Evolutionary conservation across 192 early-diverging fungal species (phyloP).

Genomic region (Entomortierella lignicola): DNA sequence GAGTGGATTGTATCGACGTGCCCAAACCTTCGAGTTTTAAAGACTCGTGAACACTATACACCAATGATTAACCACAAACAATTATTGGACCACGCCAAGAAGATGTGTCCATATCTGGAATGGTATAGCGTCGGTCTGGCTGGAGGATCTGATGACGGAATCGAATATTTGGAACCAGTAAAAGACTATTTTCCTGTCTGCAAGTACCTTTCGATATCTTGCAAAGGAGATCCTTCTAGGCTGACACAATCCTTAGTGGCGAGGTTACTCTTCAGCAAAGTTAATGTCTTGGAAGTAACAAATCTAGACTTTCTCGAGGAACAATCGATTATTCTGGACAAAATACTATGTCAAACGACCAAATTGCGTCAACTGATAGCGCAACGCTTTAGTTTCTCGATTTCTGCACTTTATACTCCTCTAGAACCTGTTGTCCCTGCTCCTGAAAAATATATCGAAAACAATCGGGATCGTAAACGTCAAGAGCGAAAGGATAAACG

Average conservation of each 20-base stretch:
- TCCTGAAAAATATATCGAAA: too few relatives aligned
- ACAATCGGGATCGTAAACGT: too few relatives aligned
- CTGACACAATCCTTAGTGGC: background rate
- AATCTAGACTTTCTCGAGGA: background rate
- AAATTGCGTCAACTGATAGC: background rate
- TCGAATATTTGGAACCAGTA: background rate
- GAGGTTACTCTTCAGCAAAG: background rate
- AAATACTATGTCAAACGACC: background rate
- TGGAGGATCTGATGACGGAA: too few relatives aligned
- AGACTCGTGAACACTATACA: background rate
- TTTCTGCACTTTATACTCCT: too few relatives aligned
- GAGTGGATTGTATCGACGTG: conserved; percentile 26
- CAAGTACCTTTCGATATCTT: background rate
- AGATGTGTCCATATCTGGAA: conserved; percentile 1
- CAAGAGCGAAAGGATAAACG: too few relatives aligned
- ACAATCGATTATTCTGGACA: background rate
- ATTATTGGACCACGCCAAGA: background rate
- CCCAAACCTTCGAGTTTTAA: conserved; percentile 21
- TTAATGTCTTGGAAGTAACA: conserved; percentile 1
- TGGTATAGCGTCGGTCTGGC: conserved; percentile 8
- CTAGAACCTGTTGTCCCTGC: too few relatives aligned
- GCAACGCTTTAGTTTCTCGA: too few relatives aligned
- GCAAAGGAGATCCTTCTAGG: background rate
- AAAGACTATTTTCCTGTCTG: background rate
- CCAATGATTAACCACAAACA: background rate